Percentiles rank a stretch among this genome's conserved stretches.
phyloP scores from a whole-genome alignment of 805 yeast genomes.

The Yamadazyma akitaensis region DNA sequence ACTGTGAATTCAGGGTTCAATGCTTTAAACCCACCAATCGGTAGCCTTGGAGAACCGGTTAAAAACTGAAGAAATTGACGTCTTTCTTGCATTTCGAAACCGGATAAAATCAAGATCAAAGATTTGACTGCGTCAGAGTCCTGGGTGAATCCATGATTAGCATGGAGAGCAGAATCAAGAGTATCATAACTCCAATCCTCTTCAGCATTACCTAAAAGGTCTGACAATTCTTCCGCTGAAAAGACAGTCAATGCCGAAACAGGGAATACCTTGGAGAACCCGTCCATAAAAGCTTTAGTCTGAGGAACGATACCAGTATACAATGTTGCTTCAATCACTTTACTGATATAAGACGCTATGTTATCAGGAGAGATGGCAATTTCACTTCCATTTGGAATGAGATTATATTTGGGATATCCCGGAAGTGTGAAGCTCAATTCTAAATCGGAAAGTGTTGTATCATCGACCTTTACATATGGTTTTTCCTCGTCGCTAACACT shows the following conservation, averaged over 20 bases:
- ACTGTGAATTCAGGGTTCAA: constrained; percentile 82
- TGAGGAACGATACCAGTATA: constrained; percentile 65
- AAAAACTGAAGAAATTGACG: constrained; percentile 79
- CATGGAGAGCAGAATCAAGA: constrained; percentile 57
- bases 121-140: constrained; percentile 63
- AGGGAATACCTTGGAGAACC: constrained; percentile 83
- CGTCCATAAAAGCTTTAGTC: constrained; percentile 65
- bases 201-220: constrained; percentile 68
- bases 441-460: constrained; percentile 49
- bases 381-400: constrained; percentile 55
- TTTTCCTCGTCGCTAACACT: constrained; percentile 15
- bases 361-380: constrained; percentile 49
- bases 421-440: constrained; percentile 71
- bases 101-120: constrained; percentile 59
- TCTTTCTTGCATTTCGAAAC: constrained; percentile 52
- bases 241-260: constrained; percentile 67
- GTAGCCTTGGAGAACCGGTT: constrained; percentile 91
- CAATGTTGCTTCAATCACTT: constrained; percentile 56
- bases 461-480: constrained; percentile 23
- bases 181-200: constrained; percentile 85
- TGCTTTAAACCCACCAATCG: constrained; percentile 88
- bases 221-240: constrained; percentile 68
- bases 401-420: constrained; percentile 61
- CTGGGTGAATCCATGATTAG: constrained; percentile 85
- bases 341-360: constrained; percentile 53